These are phyloP conservation scores for Kickxella alabastrina DNA, from an alignment of 192 early-diverging fungal genomes.

Conservation along the genomic window DNA sequence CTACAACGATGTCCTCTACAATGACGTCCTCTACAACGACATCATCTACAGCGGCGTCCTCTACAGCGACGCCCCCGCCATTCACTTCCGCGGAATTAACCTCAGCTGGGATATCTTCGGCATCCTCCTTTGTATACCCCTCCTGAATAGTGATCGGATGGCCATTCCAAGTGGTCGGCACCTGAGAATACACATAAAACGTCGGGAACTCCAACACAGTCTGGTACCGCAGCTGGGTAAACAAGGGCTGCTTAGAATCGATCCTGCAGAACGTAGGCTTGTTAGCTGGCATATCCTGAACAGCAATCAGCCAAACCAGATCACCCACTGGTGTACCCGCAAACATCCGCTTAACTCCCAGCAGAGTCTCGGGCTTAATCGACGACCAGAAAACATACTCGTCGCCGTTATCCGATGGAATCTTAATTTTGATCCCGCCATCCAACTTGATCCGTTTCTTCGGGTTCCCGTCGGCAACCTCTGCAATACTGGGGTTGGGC, in stretches of 20 bases:
- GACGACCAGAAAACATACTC: slow-evolving; percentile 38
- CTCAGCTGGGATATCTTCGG: neutral
- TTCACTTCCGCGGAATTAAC: too few relatives aligned
- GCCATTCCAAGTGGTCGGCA: slow-evolving; percentile 5
- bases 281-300: slow-evolving; percentile 44
- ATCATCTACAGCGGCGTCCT: too few relatives aligned
- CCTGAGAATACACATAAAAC: slow-evolving; percentile 33
- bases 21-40: too few relatives aligned
- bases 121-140: neutral
- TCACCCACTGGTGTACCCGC: neutral
- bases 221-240: slow-evolving; percentile 48
- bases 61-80: too few relatives aligned
- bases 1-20: too few relatives aligned
- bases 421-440: slow-evolving; percentile 15
- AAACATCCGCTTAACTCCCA: neutral
- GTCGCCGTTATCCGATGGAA: slow-evolving; percentile 39
- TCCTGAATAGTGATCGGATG: slow-evolving; percentile 12
- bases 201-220: slow-evolving; percentile 54
- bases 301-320: slow-evolving; percentile 13
- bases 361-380: slow-evolving; percentile 3
- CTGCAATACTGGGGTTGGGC: neutral
- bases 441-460: slow-evolving; percentile 11
- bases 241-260: slow-evolving; percentile 27
- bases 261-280: slow-evolving; percentile 48
- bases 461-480: neutral